Base-by-base conservation (phyloP, 192 early-diverging fungal genomes). In the Coemansia asiatica region DNA sequence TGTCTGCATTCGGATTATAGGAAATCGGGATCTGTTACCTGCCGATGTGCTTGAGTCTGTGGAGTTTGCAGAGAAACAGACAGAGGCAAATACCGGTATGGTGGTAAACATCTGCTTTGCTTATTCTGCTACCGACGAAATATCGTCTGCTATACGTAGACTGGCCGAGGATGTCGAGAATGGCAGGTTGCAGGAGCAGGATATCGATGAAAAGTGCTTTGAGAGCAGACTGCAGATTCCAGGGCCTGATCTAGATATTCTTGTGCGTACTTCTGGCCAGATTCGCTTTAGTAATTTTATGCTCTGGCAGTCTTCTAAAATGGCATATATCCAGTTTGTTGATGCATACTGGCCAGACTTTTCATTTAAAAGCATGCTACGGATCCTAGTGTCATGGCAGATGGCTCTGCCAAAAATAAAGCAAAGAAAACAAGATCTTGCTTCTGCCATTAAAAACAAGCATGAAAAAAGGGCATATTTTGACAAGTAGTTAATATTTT, bases 261-360 rank as follows among this genome's bases (percentile, higher is more conserved):
- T 96, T 36, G 85, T 99, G 47, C 86, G 97, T 40, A 99, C 97
- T 0, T 95, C 93, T 6, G 96, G 95, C n/a, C 95, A 99, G 74
- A 89, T 91, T 15, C 83, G 97, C 2, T 84, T 99, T 53, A 95
- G 92, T 69, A 96, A 98, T 75, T 99, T 92, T 81, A 78, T 97
- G 82, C 78, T 98, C 28, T 96, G 93, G 93, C 94, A 98, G 84
- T 66, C 76, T 13, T 69, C 87, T 31, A 85, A 86, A 40, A 71
- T 81, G 50, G 90, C 90, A 29, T 89, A 91, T 25, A 87, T 97
- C 35, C 89, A 94, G 55, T 99, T 98, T 82, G 85, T 96, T 16
- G 83, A 94, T 31, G 89, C 89, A 16, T 87, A 87, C 49, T 99
- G 97, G 97, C 97, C 97, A 8, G 94, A 98, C 51, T 99, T 99